Base-by-base conservation (phyloP, 441 rosid genomes). In the Gossypium aridum region DNA sequence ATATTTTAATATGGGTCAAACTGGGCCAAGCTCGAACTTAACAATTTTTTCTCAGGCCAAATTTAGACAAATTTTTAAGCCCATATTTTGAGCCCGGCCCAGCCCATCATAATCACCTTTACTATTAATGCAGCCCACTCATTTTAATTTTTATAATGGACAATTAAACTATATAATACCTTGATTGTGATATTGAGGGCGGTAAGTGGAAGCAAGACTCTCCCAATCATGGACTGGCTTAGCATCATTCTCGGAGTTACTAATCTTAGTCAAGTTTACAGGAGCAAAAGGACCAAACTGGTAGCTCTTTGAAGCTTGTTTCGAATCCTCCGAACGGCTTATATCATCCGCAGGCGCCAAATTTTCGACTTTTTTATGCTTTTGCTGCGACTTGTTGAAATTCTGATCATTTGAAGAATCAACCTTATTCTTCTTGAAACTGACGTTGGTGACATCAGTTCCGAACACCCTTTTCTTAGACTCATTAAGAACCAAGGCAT, bases 251-350 rank as follows among this genome's bases (percentile, higher is more conserved):
- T 79, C 84, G 8, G 77, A 25, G 49, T 70, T 64, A 66, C 70
- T 68, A 9, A 34, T 71, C 80, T 80, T 78, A 69, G 87, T 45
- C 28, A 76, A 70, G 39, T 62, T 69, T 45, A 68, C 71, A 47
- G 98, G 98, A 65, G 91, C 90, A 78, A 92, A 95, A 39, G 98
- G 97, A 79, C 99, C 98, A 88, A 91, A 95, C 45, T 86, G 82
- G 70, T 82, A 87, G 81, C 82, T 83, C 77, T 77, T 84, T 64
- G 83, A 62, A 39, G 79, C 82, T 47, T 79, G 85, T 28, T 79
- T 75, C 55, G 81, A 80, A 49, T 87, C 90, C 75, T 78, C 88
- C 16, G 26, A 75, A 76, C 10, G 76, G 85, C 81, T 80, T 83
- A 74, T 73, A 34, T 79, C 82, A 56, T 55, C 68, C 26, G 51